Percentiles rank a stretch among this genome's conserved stretches.
Evolutionary conservation across 1,139 yeast species (phyloP).

Genomic region (Debaryomyces udenii): DNA sequence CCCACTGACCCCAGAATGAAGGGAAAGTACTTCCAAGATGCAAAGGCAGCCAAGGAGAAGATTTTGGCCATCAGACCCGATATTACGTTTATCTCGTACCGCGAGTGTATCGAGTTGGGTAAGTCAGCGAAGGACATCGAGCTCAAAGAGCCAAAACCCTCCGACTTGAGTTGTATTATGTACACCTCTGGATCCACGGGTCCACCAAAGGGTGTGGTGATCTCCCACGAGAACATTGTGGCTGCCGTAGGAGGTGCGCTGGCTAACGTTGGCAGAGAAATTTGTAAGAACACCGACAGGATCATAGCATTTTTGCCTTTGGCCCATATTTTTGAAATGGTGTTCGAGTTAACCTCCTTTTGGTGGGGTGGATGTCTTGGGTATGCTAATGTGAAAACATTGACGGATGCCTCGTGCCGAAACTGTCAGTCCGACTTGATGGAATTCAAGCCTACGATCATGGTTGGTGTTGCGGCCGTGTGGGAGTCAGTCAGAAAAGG

Average conservation of each 20-base stretch:
- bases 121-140: constrained; percentile 38
- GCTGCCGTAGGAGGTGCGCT: constrained; percentile 87
- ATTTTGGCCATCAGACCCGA: constrained; percentile 75
- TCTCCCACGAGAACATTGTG: constrained; percentile 74
- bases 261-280: constrained; percentile 57
- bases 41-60: constrained; percentile 58
- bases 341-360: constrained; percentile 75
- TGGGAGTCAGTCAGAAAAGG: constrained; percentile 98
- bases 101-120: constrained; percentile 72
- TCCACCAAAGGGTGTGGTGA: constrained; percentile 93
- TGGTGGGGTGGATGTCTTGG: constrained; percentile 94
- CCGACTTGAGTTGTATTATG: constrained; percentile 91
- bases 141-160: constrained; percentile 60
- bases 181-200: constrained; percentile 99
- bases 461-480: constrained; percentile 99
- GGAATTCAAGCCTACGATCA: constrained; percentile 85
- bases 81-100: constrained; percentile 62
- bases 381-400: constrained; percentile 90
- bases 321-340: constrained; percentile 94
- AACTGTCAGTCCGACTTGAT: constrained; percentile 88
- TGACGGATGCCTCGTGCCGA: constrained; percentile 77
- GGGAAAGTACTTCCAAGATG: constrained; percentile 60
- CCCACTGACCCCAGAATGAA: constrained; percentile 63
- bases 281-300: constrained; percentile 61
- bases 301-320: constrained; percentile 89